Conservation (phyloP, 148 eudicot species). For the Diospyros lotus region DNA sequence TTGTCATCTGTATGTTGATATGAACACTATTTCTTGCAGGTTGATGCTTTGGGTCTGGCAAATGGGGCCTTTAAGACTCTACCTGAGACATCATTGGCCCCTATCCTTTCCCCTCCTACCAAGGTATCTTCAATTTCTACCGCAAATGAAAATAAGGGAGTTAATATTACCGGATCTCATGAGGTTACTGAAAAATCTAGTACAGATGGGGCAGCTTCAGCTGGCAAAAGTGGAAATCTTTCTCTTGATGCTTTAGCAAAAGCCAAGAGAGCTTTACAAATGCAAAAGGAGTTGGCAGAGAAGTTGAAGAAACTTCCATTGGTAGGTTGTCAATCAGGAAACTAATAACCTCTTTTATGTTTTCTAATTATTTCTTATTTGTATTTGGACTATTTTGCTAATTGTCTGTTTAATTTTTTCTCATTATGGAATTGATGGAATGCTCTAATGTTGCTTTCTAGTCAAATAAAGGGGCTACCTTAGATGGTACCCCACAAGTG, state of each 20-base stretch:
- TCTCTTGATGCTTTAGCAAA: conserved; percentile 81
- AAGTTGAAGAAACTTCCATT: conserved; percentile 65
- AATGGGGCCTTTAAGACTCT: conserved; percentile 33
- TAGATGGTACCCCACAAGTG: conserved; percentile 24
- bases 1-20: conserved; percentile 17
- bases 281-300: conserved; percentile 66
- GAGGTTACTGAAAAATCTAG: conserved; percentile 99
- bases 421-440: conserved; percentile 8
- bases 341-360: background rate
- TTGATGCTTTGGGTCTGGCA: conserved; percentile 41
- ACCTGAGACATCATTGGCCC: conserved; percentile 32
- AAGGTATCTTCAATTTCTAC: conserved; percentile 95
- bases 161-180: conserved; percentile 96
- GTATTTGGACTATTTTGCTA: background rate
- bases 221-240: conserved; percentile 64
- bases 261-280: conserved; percentile 80
- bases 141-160: conserved; percentile 98
- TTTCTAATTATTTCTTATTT: background rate
- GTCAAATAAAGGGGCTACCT: conserved; percentile 53
- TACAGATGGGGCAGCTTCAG: conserved; percentile 89
- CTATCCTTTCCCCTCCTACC: conserved; percentile 48
- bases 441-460: conserved; percentile 25
- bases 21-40: conserved; percentile 35
- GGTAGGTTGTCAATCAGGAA: conserved; percentile 34
- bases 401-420: conserved; percentile 1